phyloP scores from a whole-genome alignment of 352 stramenopile genomes.

The Phytophthora sp. region DNA sequence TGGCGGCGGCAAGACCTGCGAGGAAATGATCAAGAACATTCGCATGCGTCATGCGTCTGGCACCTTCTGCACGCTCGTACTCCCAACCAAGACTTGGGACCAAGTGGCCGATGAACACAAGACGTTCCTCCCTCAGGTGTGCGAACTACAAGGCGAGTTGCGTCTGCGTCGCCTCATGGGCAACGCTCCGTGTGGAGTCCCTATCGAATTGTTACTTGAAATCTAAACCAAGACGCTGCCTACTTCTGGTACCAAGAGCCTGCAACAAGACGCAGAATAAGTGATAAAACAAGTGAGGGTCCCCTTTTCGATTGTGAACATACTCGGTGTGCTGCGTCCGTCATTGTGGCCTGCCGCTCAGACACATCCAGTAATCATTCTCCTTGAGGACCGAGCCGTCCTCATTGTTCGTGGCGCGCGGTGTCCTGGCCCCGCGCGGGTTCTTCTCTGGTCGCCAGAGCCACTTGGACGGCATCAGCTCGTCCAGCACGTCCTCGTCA shows the following conservation, averaged over 20 bases:
- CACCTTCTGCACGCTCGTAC: constrained; percentile 78
- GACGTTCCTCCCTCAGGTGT: constrained; percentile 46
- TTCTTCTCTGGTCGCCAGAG: constrained; percentile 83
- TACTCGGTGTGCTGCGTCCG: background rate
- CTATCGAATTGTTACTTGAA: constrained; percentile 55
- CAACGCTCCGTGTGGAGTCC: constrained; percentile 43
- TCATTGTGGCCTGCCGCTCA: constrained; percentile 38
- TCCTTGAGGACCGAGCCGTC: constrained; percentile 68
- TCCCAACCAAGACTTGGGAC: constrained; percentile 54
- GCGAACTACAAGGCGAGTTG: constrained; percentile 56
- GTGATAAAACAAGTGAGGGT: constrained; percentile 14
- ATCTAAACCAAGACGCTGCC: constrained; percentile 7
- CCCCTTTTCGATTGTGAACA: constrained; percentile 20
- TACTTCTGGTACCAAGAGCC: background rate
- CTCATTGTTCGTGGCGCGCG: constrained; percentile 63
- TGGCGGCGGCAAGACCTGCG: constrained; percentile 76
- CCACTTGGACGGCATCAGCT: constrained; percentile 56
- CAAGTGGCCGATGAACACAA: constrained; percentile 50
- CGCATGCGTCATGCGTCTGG: constrained; percentile 84
- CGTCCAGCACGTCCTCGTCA: constrained; percentile 78
- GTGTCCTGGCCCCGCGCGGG: constrained; percentile 44
- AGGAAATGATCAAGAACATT: constrained; percentile 88
- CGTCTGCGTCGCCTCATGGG: constrained; percentile 68
- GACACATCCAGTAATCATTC: constrained; percentile 88
- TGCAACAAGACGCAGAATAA: constrained; percentile 11